Base-by-base conservation (phyloP, 495 filamentous ascomycete genomes). In the Hypoxylon rickii region DNA sequence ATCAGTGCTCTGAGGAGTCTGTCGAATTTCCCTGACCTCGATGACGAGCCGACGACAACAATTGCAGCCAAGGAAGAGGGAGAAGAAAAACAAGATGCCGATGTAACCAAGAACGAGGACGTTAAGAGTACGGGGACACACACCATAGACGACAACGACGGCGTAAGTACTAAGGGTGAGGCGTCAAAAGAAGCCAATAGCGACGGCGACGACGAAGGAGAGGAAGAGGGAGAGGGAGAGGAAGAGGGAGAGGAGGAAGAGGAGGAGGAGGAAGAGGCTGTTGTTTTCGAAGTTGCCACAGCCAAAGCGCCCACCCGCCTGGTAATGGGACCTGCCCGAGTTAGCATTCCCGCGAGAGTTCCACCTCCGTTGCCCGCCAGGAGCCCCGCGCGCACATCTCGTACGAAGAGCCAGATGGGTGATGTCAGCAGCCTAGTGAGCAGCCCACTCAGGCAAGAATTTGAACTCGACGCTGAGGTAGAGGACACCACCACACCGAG, bases 261-360 rank as follows among this genome's bases (percentile, higher is more conserved):
- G 21, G 78, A 80, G 12, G 76, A 68, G 24, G 72, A 75, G 29
- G 75, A 82, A 7, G 72, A 80, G 44, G 74, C 81, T 0, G 68
- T 86, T 8, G 73, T 84, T 13, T 80, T 76, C 36, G 73, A 80
- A 32, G 75, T 76, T 8, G 77, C 78, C 8, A 73, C 63, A 17
- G 68, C 78, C 8, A 70, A 75, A 36, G 73, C 81, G 63, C 67
- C 77, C 38, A 33, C 76, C 52, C 68, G 78, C 52, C 66, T 74
- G 47, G 65, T 81, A 1, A 79, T 89, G 34, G 80, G 80, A 13
- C 78, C 74, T 8, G 62, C 73, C 2, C 75, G 72, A 12, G 86
- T 92, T 19, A 87, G 80, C 16, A 90, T 92, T 64, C 83, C 86
- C 1, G 89, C 89, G 71, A 74, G 87, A 21, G 70, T 84, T 2